Conservation (phyloP, 2,329 filamentous ascomycete species). For the Corinectria fuckeliana region DNA sequence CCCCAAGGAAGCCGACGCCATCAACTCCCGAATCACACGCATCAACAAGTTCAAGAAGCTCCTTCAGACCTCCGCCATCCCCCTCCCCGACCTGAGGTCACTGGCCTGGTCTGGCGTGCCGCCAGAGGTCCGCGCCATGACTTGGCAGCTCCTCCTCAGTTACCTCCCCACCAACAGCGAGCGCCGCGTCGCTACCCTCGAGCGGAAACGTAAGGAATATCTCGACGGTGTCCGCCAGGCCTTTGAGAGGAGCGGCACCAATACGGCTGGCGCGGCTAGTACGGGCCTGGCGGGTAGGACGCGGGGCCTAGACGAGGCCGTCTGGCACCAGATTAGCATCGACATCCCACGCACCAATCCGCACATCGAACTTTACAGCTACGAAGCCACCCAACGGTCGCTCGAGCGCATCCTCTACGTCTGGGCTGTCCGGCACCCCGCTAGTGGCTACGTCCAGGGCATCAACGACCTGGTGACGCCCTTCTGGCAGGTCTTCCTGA, state of each 20-base stretch:
- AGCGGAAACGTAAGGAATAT: constrained; percentile 96
- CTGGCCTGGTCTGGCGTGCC: constrained; percentile 95
- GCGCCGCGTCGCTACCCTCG: constrained; percentile 84
- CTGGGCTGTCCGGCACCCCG: constrained; percentile 97
- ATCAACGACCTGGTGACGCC: constrained; percentile 98
- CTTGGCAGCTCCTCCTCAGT: constrained; percentile 95
- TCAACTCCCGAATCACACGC: constrained; percentile 85
- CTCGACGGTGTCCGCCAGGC: constrained; percentile 84
- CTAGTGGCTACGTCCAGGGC: constrained; percentile 96
- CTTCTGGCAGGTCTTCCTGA: constrained; percentile 97
- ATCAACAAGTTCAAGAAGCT: constrained; percentile 99
- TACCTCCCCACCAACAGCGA: constrained; percentile 98
- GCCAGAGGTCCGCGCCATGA: constrained; percentile 95
- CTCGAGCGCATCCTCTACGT: constrained; percentile 95
- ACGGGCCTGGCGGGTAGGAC: constrained; percentile 51
- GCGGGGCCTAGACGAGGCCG: constrained; percentile 87
- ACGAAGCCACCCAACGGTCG: constrained; percentile 93
- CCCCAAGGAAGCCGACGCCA: constrained; percentile 83
- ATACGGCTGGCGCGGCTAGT: constrained; percentile 52
- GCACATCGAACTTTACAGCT: constrained; percentile 92
- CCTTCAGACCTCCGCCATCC: constrained; percentile 88
- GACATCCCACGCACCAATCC: constrained; percentile 96
- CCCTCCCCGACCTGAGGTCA: constrained; percentile 80
- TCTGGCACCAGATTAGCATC: constrained; percentile 99
- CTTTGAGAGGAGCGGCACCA: constrained; percentile 69